Conservation (phyloP, 208 protist species). For the Acanthamoeba healyi region DNA sequence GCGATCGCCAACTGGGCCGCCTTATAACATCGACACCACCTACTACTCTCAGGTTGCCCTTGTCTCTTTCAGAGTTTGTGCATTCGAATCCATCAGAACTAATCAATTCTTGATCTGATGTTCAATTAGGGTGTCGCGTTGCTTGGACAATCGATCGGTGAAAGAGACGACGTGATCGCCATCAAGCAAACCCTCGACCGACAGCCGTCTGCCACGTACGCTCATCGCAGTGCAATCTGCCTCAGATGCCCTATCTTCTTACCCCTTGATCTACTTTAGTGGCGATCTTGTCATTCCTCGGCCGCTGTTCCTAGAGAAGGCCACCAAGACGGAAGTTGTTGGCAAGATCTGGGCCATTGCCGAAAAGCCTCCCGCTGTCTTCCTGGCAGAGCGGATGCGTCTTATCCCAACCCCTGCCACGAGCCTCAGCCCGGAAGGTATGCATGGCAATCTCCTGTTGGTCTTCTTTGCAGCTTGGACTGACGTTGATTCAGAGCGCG, state of each 20-base stretch:
- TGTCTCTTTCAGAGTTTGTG: not conserved
- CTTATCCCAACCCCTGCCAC: not conserved
- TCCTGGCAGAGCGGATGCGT: not conserved
- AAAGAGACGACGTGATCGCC: conserved; percentile 2
- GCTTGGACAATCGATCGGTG: not conserved
- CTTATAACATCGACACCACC: not conserved
- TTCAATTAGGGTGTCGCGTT: not conserved
- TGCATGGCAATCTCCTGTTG: not conserved
- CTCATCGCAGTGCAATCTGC: too few species aligned
- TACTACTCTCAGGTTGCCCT: not conserved
- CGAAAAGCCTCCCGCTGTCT: conserved; percentile 1
- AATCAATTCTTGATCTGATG: not conserved
- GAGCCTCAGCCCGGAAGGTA: not conserved
- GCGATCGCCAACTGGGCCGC: not conserved
- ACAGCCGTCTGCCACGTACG: not conserved
- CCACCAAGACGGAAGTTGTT: not conserved
- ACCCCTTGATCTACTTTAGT: too few species aligned
- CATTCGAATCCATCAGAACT: not conserved
- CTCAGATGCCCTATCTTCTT: too few species aligned
- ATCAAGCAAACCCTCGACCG: conserved; percentile 9
- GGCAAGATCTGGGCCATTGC: not conserved
- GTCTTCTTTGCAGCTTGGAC: not conserved
- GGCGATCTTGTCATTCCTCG: conserved; percentile 19
- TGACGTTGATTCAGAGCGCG: not conserved
- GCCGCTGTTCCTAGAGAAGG: conserved; percentile 23